Base-by-base conservation (phyloP, 108 stramenopile species). In the Mayamaea pseudoterrestris region DNA sequence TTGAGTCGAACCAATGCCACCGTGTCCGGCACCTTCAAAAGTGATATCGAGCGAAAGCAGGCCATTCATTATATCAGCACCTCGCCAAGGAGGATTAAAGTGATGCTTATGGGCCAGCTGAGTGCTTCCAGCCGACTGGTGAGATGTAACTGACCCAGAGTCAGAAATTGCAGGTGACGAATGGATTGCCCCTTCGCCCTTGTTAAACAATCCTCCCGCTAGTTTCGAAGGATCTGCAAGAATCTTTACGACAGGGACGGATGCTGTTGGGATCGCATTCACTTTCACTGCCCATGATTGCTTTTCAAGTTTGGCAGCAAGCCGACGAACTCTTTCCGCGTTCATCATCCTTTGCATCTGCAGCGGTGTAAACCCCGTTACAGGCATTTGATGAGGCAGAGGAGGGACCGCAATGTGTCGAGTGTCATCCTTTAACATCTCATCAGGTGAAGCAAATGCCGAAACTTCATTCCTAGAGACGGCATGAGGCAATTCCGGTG, bases 21-120 rank as follows among this genome's bases (percentile, higher is more conserved):
- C 92, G 59, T 97, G 93, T 50, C 83, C 79, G 5, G 77, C 83
- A 35, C 87, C 88, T 50, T 95, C 93, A 57, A 97, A 93, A 14
- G 93, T 91, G 26, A 97, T 95, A 67, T 97, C 95, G 2, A 97
- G 71, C 6, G 77, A 73, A 37, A 87, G 53, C 37, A 87, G 49
- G 29, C 84, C 84, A 51, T 86, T 90, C 60, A 83, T 78, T 12
- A 85, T 68, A 47, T 90, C 89, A 21, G 89, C 78, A 21, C 89
- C 89, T 27, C 89, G 73, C 89, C 89, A 90, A n/a, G 65, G 48
- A 40, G 58, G 36, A 41, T 61, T 58, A 30, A 39, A 40, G 54
- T 36, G 41, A 11, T 16, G 68, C 42, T 21, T 63, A 47, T 41
- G 72, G 39, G 48, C 59, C 30, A 51, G 46, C 35, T 26, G 63